phyloP scores from a whole-genome alignment of 495 filamentous ascomycete genomes.

The Tuber borchii region DNA sequence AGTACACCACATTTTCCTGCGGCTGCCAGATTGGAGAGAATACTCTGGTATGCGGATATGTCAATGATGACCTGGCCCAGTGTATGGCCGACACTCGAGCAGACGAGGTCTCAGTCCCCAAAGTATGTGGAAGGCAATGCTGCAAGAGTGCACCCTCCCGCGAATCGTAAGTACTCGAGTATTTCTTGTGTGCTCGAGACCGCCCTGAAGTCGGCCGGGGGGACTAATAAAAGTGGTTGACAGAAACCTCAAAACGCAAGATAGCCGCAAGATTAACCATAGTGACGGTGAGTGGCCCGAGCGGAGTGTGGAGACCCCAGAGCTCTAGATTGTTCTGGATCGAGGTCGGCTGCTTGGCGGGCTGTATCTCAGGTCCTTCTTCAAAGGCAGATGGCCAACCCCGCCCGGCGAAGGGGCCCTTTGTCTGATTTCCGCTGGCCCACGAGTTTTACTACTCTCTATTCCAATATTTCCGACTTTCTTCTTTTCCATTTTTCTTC shows the following conservation, averaged over 20 bases:
- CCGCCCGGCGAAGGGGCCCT: background rate
- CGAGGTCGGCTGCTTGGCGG: background rate
- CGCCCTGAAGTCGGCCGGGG: background rate
- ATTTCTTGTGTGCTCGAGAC: background rate
- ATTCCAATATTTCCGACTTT: slow-evolving; percentile 14
- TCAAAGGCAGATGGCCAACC: background rate
- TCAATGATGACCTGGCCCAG: slow-evolving; percentile 33
- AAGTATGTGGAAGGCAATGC: slow-evolving; percentile 17
- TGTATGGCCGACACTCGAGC: slow-evolving; percentile 28
- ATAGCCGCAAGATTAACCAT: slow-evolving; percentile 18
- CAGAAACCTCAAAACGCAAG: slow-evolving; percentile 18
- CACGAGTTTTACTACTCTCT: background rate
- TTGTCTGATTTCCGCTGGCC: background rate
- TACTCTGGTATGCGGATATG: slow-evolving; percentile 28
- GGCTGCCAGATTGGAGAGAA: slow-evolving; percentile 31
- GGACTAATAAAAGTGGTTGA: slow-evolving; percentile 14
- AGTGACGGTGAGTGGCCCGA: slow-evolving; percentile 25
- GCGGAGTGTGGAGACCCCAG: slow-evolving; percentile 14
- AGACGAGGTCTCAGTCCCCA: slow-evolving; percentile 26
- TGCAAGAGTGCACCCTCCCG: slow-evolving; percentile 18
- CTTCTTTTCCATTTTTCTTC: slow-evolving; percentile 5
- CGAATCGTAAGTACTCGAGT: slow-evolving; percentile 21
- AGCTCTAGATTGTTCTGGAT: slow-evolving; percentile 10
- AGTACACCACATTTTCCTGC: slow-evolving; percentile 27
- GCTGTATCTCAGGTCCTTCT: background rate